Base-by-base conservation (phyloP, 768 basidiomycete species). In the Lactarius pseudohatsudake region DNA sequence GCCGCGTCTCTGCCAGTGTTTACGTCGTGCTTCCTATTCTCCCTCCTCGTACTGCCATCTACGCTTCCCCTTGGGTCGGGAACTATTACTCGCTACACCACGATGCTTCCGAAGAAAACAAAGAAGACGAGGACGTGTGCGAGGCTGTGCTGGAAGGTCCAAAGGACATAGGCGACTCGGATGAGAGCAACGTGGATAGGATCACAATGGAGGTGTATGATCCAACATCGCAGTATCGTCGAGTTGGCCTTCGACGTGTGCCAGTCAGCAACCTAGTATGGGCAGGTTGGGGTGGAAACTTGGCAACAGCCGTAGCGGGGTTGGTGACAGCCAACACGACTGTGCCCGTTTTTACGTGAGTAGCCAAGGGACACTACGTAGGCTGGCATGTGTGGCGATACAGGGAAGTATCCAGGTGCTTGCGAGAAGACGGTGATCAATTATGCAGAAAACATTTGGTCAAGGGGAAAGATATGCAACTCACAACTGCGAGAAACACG, bases 381-480 rank as follows among this genome's bases (percentile, higher is more conserved):
- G 5, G 67, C 65, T 4, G 74, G 69, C 16, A 72, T 73, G 55
- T 74, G 73, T 3, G 73, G 66, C 10, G 72, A 74, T 2, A 71
- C 73, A 28, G 72, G 72, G 68, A 72, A 72, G 61, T 71, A 73
- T n/a, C 70, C 70, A 34, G 26, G 62, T 10, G 72, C 72, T 62
- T 74, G 72, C 34, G 1, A 34, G 34, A 34, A 34, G 34, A 72
- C 50, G 30, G 59, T 62, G 7, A 71, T 69, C 6, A 67, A 26
- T 16, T 47, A 22, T 38, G 36, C 45, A 47, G 9, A 22, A 22
- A 11, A 10, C 3, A 11, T 10, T 11, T 9, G 9, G n/a, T 3
- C n/a, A 8, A 34, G 32, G 32, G 32, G 30, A 30, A 30, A 30
- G 30, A 32, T 32, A 32, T 8, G 1, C 6, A 32, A 32, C 30